Evolutionary conservation across 2,329 filamentous ascomycete genomes (phyloP).

Genomic region (Exophiala oligosperma): DNA sequence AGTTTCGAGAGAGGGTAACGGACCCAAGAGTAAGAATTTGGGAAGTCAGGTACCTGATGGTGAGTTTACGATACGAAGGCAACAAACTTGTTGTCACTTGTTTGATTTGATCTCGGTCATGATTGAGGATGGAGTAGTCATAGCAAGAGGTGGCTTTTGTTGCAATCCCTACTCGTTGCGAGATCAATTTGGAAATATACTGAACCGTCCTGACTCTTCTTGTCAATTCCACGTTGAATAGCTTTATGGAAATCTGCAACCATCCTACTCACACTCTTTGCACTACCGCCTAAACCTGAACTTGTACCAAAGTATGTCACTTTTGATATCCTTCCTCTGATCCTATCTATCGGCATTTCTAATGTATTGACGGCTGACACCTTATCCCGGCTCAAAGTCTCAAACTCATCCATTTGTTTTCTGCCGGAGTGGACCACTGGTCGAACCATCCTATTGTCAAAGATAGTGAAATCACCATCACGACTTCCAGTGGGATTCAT

Average conservation of each 20-base stretch:
- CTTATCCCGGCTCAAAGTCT: conserved; percentile 38
- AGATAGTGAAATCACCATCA: conserved; percentile 53
- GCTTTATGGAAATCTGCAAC: conserved; percentile 45
- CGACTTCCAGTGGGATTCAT: conserved; percentile 58
- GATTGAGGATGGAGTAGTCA: neutral
- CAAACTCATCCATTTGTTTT: conserved; percentile 57
- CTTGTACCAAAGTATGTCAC: conserved; percentile 31
- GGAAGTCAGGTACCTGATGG: conserved; percentile 26
- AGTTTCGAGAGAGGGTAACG: conserved; percentile 24
- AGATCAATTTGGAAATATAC: neutral
- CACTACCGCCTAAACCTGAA: conserved; percentile 42
- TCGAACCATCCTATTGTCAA: conserved; percentile 54
- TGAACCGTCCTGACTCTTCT: neutral
- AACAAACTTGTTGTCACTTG: neutral
- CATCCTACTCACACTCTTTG: conserved; percentile 50
- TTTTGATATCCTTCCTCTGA: neutral
- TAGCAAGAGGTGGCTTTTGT: too few relatives aligned
- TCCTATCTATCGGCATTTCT: conserved; percentile 26
- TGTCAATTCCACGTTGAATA: conserved; percentile 11
- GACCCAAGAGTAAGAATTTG: conserved; percentile 10
- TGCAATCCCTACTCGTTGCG: too few relatives aligned
- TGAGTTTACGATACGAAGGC: neutral
- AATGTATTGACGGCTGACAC: neutral
- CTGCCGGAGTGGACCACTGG: conserved; percentile 59
- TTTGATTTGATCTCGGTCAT: neutral